Conservation (phyloP, 2,329 filamentous ascomycete genomes). For the Pseudogymnoascus sp. region DNA sequence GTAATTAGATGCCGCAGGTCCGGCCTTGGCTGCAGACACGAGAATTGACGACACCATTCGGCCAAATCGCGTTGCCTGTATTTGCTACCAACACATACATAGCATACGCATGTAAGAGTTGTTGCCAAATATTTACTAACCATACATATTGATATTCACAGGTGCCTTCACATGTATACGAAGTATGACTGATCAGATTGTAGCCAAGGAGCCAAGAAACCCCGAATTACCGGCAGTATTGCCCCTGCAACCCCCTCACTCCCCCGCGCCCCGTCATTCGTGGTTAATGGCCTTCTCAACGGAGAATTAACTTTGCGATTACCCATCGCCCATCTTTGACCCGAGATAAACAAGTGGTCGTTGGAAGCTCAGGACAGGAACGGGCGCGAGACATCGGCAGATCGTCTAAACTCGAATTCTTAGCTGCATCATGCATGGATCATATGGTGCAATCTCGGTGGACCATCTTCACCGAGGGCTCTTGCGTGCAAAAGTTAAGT, state of each 20-base stretch:
- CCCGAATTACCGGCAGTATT: background rate
- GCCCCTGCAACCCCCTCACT: constrained; percentile 2
- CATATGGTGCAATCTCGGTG: constrained; percentile 4
- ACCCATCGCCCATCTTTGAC: constrained; percentile 3
- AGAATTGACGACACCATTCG: background rate
- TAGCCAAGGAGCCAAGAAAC: constrained; percentile 7
- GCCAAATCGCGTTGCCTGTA: background rate
- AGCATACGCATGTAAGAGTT: background rate
- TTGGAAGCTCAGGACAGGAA: background rate
- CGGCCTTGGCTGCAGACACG: no score
- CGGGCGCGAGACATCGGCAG: background rate
- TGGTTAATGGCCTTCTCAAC: background rate
- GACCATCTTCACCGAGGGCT: background rate
- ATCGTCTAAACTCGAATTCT: background rate
- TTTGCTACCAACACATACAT: background rate
- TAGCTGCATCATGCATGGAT: background rate
- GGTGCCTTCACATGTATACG: background rate
- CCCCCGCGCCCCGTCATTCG: background rate
- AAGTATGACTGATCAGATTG: background rate
- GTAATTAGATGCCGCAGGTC: background rate
- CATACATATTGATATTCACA: background rate
- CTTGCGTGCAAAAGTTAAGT: background rate
- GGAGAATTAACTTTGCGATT: background rate
- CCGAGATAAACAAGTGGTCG: background rate
- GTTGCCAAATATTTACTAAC: background rate